Percentiles rank a stretch among this genome's conserved stretches.
Evolutionary conservation across 148 eudicot species (phyloP).

Genomic region (Fagopyrum homotropicum): DNA sequence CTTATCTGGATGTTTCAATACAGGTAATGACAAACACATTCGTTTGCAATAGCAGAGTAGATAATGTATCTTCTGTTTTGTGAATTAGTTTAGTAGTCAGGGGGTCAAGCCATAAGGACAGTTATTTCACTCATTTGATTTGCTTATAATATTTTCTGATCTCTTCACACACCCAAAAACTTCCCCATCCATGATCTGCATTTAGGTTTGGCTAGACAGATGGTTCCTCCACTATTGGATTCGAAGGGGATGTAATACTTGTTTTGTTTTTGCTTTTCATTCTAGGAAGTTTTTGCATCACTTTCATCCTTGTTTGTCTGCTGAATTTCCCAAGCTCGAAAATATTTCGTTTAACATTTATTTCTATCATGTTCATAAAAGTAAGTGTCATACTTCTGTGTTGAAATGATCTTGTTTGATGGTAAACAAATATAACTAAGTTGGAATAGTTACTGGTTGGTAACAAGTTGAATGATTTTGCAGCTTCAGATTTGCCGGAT

Average conservation of each 20-base stretch:
- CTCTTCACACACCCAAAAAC: not conserved
- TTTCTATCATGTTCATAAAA: not conserved
- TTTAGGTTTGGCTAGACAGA: not conserved
- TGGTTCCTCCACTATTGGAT: not conserved
- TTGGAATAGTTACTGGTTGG: slow-evolving; percentile 2
- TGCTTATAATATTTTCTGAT: not conserved
- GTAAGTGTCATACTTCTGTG: not conserved
- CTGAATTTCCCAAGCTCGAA: not conserved
- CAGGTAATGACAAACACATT: not conserved
- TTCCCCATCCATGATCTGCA: not conserved
- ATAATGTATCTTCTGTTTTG: not conserved
- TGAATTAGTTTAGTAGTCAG: not conserved
- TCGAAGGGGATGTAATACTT: not conserved
- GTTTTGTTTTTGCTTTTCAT: too few species aligned
- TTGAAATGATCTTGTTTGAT: slow-evolving; percentile 2
- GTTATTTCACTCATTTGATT: not conserved
- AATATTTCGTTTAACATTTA: not conserved
- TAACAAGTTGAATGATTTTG: slow-evolving; percentile 15
- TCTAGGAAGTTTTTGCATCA: not conserved
- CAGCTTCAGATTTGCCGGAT: slow-evolving; percentile 61
- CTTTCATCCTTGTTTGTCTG: not conserved
- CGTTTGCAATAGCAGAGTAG: not conserved
- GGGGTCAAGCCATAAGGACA: not conserved
- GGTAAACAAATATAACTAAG: not conserved
- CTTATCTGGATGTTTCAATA: not conserved